Evolutionary conservation across 2,329 filamentous ascomycete genomes (phyloP).

Genomic region (Cladobotryum mycophilum): DNA sequence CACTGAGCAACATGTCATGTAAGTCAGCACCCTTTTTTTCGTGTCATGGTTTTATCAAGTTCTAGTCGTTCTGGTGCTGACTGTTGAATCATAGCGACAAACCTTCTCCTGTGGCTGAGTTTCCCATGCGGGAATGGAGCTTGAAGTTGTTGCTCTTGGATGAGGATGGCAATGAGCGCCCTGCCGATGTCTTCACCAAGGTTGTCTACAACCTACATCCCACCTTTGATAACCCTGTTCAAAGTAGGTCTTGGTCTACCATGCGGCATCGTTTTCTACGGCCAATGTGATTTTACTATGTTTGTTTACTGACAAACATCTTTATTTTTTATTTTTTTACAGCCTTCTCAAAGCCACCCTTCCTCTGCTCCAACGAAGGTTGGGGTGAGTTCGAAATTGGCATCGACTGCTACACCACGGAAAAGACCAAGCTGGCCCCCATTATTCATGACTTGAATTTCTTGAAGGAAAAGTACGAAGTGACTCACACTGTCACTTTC

Average conservation of each 20-base stretch:
- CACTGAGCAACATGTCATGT: conserved; percentile 87
- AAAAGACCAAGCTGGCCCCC: conserved; percentile 73
- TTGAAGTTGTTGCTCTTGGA: conserved; percentile 81
- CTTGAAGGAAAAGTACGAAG: conserved; percentile 71
- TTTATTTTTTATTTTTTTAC: no score
- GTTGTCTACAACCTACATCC: conserved; percentile 90
- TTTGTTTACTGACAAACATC: background rate
- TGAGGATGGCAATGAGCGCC: conserved; percentile 75
- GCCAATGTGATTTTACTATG: background rate
- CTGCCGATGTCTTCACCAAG: conserved; percentile 84
- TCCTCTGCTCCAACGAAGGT: conserved; percentile 85
- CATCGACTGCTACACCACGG: conserved; percentile 74
- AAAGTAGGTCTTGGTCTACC: conserved; percentile 58
- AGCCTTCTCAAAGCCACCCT: conserved; percentile 81
- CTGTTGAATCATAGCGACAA: conserved; percentile 53
- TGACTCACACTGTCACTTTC: conserved; percentile 74
- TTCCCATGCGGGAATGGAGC: conserved; percentile 88
- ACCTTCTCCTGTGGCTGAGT: conserved; percentile 74
- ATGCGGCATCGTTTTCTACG: background rate
- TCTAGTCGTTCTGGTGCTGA: conserved; percentile 6
- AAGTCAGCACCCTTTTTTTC: conserved; percentile 30
- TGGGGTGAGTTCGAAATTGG: conserved; percentile 98
- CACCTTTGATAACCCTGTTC: conserved; percentile 79
- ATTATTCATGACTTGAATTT: conserved; percentile 93
- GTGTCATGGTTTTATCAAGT: background rate